phyloP scores from a whole-genome alignment of 495 filamentous ascomycete genomes.

The Penicillium herquei region DNA sequence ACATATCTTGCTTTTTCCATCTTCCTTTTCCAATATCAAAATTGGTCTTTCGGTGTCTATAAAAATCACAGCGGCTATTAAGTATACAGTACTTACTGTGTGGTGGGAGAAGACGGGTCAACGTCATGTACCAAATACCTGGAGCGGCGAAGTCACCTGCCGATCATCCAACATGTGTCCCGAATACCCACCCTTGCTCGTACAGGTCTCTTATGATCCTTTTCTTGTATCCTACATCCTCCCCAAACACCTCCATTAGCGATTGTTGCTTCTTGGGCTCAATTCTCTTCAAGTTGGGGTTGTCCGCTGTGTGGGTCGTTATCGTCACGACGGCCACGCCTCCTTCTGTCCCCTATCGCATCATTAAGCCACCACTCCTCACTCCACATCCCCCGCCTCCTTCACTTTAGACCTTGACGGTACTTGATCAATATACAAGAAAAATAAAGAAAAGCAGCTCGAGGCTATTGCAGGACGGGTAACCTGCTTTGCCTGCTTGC shows the following conservation, averaged over 20 bases:
- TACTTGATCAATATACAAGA: not conserved
- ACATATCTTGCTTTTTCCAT: not conserved
- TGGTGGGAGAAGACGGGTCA: not conserved
- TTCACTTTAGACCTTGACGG: not conserved
- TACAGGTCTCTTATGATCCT: not conserved
- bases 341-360: constrained; percentile 21
- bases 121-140: constrained; percentile 26
- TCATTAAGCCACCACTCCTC: constrained; percentile 10
- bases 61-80: not conserved
- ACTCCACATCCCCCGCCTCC: constrained; percentile 5
- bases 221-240: not conserved
- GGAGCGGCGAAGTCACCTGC: constrained; percentile 29
- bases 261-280: constrained; percentile 1
- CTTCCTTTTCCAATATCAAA: too few relatives aligned
- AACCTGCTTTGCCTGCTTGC: constrained; percentile 7
- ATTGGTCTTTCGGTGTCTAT: too few relatives aligned
- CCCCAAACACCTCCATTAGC: not conserved
- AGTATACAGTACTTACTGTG: constrained; percentile 15
- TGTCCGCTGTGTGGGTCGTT: constrained; percentile 24
- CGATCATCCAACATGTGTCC: constrained; percentile 18
- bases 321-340: constrained; percentile 19
- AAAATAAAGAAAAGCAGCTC: not conserved
- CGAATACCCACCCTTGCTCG: constrained; percentile 6
- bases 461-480: not conserved
- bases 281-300: constrained; percentile 4